Evolutionary conservation across 2,329 filamentous ascomycete genomes (phyloP), one percentile per base, ranked within the genome.

Genomic region (Didymella pomorum): DNA sequence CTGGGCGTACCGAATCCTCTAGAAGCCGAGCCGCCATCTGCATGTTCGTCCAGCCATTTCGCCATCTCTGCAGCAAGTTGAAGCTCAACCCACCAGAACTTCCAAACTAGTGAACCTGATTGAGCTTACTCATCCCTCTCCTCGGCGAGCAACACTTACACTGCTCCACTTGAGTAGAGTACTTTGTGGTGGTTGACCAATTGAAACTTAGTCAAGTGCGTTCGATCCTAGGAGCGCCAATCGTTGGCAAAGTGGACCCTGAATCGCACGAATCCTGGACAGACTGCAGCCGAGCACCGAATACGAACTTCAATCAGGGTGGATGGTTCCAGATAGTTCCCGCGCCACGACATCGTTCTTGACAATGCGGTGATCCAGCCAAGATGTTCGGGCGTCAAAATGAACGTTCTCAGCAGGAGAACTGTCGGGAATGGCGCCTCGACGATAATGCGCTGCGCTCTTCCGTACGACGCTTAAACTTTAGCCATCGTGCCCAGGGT

Each of bases 211-310:
- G 25, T 8, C 16, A 12, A 12, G 20, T 25, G 4, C 8, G 6
- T n/a, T 42, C 42, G 47, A 70, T 69, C 23, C 55, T 59, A 35
- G 66, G 66, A 11, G 66, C 35, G 4, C 61, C 33, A 39, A 39
- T 39, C 18, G 3, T 35, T n/a, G 6, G 59, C 33, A 39, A 28
- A 21, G 25, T 28, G 28, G 35, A 57, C 28, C 54, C 54, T 52
- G 25, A 46, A 60, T 35, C 43, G 26, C 16, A 49, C 43, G 25
- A 35, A 26, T 37, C 25, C 18, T 39, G n/a, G n/a, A 16, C n/a
- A 31, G 23, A 6, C 20, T 16, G 23, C 26, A 41, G 41, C 46
- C 31, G 46, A 43, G 26, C 14, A 43, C 14, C 45, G 23, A 51
- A 45, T 14, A 35, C 37, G 39, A 44, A 18, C 21, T 11, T n/a